phyloP scores from a whole-genome alignment of 73 alveolate species.

The Paraurostyla sp. region DNA sequence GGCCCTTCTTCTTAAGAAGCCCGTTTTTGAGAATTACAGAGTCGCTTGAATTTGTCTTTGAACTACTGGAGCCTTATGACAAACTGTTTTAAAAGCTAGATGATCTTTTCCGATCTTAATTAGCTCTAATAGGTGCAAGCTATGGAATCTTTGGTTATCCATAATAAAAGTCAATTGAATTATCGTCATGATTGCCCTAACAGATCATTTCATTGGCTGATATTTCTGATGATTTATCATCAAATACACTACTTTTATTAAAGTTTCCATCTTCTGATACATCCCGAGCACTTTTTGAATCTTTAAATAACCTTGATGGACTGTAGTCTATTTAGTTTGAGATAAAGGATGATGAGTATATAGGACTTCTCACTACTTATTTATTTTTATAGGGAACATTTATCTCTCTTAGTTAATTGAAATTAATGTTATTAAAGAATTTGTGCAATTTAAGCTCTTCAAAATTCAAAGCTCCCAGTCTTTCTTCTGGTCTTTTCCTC shows the following conservation, averaged over 20 bases:
- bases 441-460: slow-evolving; percentile 62
- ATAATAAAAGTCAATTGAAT: not conserved
- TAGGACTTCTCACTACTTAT: slow-evolving; percentile 5
- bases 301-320: not conserved
- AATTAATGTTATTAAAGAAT: slow-evolving; percentile 67
- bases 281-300: slow-evolving; percentile 2
- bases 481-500: slow-evolving; percentile 63
- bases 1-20: slow-evolving; percentile 39
- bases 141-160: not conserved
- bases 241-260: not conserved
- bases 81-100: not conserved
- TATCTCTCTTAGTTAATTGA: not conserved
- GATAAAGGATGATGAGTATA: not conserved
- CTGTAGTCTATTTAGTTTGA: not conserved
- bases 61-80: too few species aligned
- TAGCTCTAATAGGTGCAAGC: not conserved
- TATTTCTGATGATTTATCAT: not conserved
- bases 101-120: not conserved
- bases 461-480: slow-evolving; percentile 74
- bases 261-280: not conserved
- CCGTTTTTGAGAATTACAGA: slow-evolving; percentile 36
- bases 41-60: too few species aligned
- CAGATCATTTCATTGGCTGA: not conserved
- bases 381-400: slow-evolving; percentile 9
- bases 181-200: not conserved